Evolutionary conservation across 176 grass and related monocot genomes (phyloP).

Genomic region (Bothriochloa decipiens): DNA sequence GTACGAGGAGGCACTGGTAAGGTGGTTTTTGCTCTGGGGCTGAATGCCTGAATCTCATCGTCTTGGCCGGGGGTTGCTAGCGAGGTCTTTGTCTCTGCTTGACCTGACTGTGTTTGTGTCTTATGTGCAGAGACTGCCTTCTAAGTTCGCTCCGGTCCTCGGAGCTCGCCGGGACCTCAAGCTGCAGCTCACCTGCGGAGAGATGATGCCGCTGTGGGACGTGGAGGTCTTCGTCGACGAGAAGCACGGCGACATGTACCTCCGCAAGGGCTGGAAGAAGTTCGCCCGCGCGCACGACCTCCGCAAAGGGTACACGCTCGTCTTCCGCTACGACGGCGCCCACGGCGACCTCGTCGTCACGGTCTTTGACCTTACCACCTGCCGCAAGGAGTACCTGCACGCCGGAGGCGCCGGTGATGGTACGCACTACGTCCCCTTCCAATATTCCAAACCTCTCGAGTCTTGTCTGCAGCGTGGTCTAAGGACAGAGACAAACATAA

Average conservation of each 20-base stretch:
- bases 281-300: conserved; percentile 42
- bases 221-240: conserved; percentile 28
- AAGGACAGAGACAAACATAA: not conserved
- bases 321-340: conserved; percentile 37
- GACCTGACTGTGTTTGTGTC: too few relatives aligned
- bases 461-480: not conserved
- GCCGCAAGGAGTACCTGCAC: conserved; percentile 32
- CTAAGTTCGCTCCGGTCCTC: too few relatives aligned
- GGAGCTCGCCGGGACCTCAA: too few relatives aligned
- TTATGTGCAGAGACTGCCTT: too few relatives aligned
- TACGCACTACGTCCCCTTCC: not conserved
- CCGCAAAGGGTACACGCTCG: conserved; percentile 13
- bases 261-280: conserved; percentile 30
- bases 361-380: conserved; percentile 43
- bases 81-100: too few relatives aligned
- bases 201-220: conserved; percentile 25
- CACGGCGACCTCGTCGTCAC: conserved; percentile 29
- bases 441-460: too few relatives aligned
- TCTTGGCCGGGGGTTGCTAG: too few relatives aligned
- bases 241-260: conserved; percentile 19
- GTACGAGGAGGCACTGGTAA: too few relatives aligned
- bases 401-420: not conserved
- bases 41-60: too few relatives aligned
- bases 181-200: conserved; percentile 26
- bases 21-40: too few relatives aligned